Base-by-base conservation (phyloP, 2,329 filamentous ascomycete genomes). In the Alternaria triticina region DNA sequence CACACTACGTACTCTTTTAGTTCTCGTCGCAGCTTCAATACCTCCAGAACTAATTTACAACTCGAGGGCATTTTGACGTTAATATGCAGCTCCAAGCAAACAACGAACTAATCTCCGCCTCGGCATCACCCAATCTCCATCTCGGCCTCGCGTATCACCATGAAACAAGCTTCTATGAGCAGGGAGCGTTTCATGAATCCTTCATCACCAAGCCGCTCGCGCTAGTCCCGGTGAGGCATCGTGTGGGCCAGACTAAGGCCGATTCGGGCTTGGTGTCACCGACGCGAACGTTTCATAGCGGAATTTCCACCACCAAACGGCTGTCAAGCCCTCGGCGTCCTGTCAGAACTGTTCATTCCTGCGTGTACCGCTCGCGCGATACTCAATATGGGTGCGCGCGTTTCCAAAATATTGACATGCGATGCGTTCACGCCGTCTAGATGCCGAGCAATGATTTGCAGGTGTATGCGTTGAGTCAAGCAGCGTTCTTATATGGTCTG, bases 121-220 rank as follows among this genome's bases (percentile, higher is more conserved):
- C 30, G 25, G 43, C 30, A 6, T 13, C 30, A 64, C 30, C 58
- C 54, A 67, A 69, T 70, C 51, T 70, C 61, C 60, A 57, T 56
- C 47, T 55, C 27, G 49, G 43, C 23, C 36, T 62, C 30, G n/a
- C 60, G 33, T 44, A 47, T 57, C 49, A 62, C 45, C 44, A 40
- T 69, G 69, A 70, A 69, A 71, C 66, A 61, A 59, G 49, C 33
- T 61, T 59, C 30, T 51, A 69, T 69, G 59, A 62, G 49, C 66
- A 69, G 62, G 69, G 65, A 60, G 40, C 51, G 56, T 57, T 65
- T 57, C 54, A 54, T 30, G 7, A 43, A 69, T 65, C 69, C 69
- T 65, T 61, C 61, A 60, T 63, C 55, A 59, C 33, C 55, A 62
- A 67, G 59, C 49, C 54, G 51, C 30, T 10, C 44, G 51, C 61